A percentile compares a stretch with the other conserved stretches of the same genome.
Conservation (phyloP, 345 rosid species). For the Sapria himalayana region DNA sequence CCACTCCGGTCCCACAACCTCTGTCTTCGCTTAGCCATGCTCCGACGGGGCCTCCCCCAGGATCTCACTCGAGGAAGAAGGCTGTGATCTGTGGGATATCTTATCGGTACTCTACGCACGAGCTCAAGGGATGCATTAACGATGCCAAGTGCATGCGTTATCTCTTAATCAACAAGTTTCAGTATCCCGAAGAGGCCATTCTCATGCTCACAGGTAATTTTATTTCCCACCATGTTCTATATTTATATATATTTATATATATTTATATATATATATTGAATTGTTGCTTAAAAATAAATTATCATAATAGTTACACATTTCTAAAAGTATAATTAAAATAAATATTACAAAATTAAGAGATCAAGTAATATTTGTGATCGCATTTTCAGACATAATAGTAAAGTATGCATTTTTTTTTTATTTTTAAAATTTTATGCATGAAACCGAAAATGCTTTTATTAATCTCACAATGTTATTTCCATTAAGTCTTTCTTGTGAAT, state of each 20-base stretch:
- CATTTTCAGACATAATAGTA: no score
- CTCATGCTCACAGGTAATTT: conserved; percentile 67
- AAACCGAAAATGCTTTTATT: no score
- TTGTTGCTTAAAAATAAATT: no score
- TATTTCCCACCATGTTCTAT: background rate
- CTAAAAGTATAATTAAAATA: no score
- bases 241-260: background rate
- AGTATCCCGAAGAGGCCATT: conserved; percentile 45
- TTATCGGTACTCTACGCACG: conserved; percentile 49
- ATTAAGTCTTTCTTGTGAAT: no score
- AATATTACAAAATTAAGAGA: no score
- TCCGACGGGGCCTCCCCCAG: conserved; percentile 33
- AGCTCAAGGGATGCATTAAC: conserved; percentile 79
- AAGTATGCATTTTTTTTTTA: no score
- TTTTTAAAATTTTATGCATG: no score
- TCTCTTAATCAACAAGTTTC: conserved; percentile 57
- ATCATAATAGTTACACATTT: no score
- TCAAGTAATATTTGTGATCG: no score
- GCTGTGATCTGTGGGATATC: conserved; percentile 85
- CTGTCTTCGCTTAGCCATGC: conserved; percentile 32
- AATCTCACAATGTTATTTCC: no score
- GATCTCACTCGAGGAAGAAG: conserved; percentile 46
- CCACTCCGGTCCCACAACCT: conserved; percentile 10
- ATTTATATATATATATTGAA: no score
- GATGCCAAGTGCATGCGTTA: conserved; percentile 83